phyloP scores from a whole-genome alignment of 768 basidiomycete genomes.

The Artomyces pyxidatus region DNA sequence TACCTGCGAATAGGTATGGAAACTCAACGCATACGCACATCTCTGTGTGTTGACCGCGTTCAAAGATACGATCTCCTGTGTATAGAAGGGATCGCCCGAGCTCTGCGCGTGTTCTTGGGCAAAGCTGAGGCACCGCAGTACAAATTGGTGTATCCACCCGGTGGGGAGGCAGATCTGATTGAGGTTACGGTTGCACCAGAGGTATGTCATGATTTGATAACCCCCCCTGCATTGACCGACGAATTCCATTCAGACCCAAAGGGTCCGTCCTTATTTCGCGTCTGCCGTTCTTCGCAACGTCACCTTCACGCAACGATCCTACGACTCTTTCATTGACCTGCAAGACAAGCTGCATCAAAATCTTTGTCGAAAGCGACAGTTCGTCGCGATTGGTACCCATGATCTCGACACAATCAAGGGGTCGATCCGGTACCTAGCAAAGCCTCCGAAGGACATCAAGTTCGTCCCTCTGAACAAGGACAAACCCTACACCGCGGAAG shows the following conservation, averaged over 20 bases:
- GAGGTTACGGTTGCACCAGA: slow-evolving; percentile 66
- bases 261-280: slow-evolving; percentile 86
- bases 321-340: slow-evolving; percentile 97
- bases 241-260: slow-evolving; percentile 58
- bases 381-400: slow-evolving; percentile 96
- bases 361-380: slow-evolving; percentile 78
- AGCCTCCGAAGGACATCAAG: slow-evolving; percentile 80
- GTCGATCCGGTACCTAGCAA: slow-evolving; percentile 84
- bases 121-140: slow-evolving; percentile 63
- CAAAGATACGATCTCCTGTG: slow-evolving; percentile 93
- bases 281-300: slow-evolving; percentile 87
- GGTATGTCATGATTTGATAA: too few species aligned
- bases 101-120: slow-evolving; percentile 74
- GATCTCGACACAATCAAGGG: slow-evolving; percentile 84
- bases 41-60: not conserved
- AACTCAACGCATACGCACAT: not conserved
- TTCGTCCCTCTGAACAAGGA: slow-evolving; percentile 83
- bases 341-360: slow-evolving; percentile 99
- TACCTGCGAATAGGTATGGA: slow-evolving; percentile 87
- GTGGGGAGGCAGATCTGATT: slow-evolving; percentile 56
- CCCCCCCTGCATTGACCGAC: too few species aligned
- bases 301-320: slow-evolving; percentile 80
- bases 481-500: slow-evolving; percentile 73
- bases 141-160: slow-evolving; percentile 61
- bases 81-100: slow-evolving; percentile 90